Evolutionary conservation across 371 early-diverging fungal species (phyloP).

Genomic region (Dinochytrium kinnereticum): DNA sequence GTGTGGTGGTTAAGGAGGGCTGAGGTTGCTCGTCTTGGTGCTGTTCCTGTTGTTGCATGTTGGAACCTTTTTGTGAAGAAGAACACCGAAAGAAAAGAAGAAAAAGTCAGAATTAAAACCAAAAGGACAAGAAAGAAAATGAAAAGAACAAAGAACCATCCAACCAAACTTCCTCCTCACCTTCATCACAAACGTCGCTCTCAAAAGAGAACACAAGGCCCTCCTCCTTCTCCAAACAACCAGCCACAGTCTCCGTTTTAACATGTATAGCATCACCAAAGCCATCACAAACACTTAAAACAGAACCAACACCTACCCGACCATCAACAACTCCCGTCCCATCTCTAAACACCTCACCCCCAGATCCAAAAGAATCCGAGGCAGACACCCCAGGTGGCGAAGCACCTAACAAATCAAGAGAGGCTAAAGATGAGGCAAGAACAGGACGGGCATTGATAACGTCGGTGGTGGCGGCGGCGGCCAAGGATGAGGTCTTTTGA

Average conservation of each 20-base stretch:
- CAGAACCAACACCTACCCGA: background rate
- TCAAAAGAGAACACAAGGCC: background rate
- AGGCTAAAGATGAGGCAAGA: background rate
- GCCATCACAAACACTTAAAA: background rate
- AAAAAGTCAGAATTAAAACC: too few species aligned
- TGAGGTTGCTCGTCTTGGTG: too few species aligned
- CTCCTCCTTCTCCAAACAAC: background rate
- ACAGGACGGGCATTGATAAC: background rate
- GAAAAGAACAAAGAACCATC: background rate
- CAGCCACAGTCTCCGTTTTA: background rate
- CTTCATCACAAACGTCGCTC: background rate
- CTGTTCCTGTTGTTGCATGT: too few species aligned
- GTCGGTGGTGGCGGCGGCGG: background rate
- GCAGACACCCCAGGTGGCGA: background rate
- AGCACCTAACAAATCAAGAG: background rate
- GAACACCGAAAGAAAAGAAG: too few species aligned
- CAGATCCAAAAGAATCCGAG: background rate
- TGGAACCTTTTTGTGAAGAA: too few species aligned
- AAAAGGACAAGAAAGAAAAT: too few species aligned
- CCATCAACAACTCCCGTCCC: background rate
- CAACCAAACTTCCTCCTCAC: background rate
- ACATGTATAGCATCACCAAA: background rate
- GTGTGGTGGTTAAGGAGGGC: too few species aligned
- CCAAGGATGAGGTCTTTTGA: slow-evolving; percentile 5
- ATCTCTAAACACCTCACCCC: background rate